Percentiles rank a stretch among this genome's conserved stretches.
Conservation (phyloP, 345 rosid species). For the Firmiana major region DNA sequence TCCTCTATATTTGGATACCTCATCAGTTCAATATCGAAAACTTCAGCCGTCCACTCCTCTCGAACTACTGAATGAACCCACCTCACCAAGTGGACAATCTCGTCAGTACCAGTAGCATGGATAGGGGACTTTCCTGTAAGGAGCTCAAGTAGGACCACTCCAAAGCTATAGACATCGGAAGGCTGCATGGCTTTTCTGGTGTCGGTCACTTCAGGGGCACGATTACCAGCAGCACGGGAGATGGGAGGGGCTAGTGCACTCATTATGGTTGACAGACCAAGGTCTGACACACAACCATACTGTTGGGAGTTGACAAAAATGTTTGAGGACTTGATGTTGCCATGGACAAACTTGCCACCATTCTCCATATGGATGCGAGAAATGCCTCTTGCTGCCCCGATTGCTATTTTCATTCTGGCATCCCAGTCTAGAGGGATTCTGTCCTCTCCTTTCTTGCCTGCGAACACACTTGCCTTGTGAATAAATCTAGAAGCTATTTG, state of each 20-base stretch:
- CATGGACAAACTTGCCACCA: constrained; percentile 73
- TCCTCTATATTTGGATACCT: constrained; percentile 90
- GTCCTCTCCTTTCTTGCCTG: constrained; percentile 70
- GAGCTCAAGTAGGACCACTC: constrained; percentile 87
- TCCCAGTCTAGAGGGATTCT: constrained; percentile 74
- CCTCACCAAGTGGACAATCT: constrained; percentile 84
- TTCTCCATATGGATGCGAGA: constrained; percentile 66
- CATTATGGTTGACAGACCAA: constrained; percentile 78
- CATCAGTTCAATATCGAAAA: constrained; percentile 85
- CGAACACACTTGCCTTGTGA: not conserved
- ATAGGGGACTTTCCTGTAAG: constrained; percentile 93
- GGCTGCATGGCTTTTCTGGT: constrained; percentile 86
- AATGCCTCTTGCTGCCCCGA: constrained; percentile 91
- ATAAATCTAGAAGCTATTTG: not conserved
- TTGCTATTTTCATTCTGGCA: constrained; percentile 66
- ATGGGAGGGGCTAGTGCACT: constrained; percentile 67
- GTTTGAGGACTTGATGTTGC: constrained; percentile 91
- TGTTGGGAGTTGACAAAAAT: constrained; percentile 64
- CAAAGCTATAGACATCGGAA: constrained; percentile 92
- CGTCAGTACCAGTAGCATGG: constrained; percentile 75
- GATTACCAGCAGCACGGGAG: constrained; percentile 89
- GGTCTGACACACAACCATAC: constrained; percentile 79
- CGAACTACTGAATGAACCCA: constrained; percentile 99
- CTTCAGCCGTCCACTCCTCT: constrained; percentile 99
- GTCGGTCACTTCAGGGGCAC: constrained; percentile 92